Percentiles rank a stretch among this genome's conserved stretches.
Evolutionary conservation across 1,139 yeast species (phyloP).

Genomic region (Kurtzmaniella quercitrusa): DNA sequence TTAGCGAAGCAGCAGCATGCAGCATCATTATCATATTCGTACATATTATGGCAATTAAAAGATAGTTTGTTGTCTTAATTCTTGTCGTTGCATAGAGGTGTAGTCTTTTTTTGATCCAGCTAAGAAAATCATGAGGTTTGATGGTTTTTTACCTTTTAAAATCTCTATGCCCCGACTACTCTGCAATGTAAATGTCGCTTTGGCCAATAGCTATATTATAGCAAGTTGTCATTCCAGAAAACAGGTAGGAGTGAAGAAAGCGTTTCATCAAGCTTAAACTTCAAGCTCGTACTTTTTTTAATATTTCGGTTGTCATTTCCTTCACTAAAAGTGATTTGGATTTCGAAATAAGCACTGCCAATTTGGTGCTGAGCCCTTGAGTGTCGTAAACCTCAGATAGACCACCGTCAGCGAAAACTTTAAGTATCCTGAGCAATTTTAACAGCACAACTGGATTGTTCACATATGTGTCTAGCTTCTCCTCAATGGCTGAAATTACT

Average conservation of each 20-base stretch:
- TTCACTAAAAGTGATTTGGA: slow-evolving; percentile 34
- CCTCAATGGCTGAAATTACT: slow-evolving; percentile 25
- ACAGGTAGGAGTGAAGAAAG: neutral
- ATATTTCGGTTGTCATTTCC: slow-evolving; percentile 30
- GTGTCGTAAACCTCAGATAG: neutral
- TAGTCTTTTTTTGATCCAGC: no score
- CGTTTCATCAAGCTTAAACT: neutral
- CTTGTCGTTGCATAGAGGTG: no score
- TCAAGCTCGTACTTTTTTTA: slow-evolving; percentile 3
- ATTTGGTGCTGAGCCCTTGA: slow-evolving; percentile 5
- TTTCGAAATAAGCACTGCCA: slow-evolving; percentile 19
- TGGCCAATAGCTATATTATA: no score
- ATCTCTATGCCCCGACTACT: no score
- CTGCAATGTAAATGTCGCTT: no score
- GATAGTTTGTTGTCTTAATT: no score
- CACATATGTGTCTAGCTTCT: slow-evolving; percentile 22
- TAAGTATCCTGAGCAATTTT: slow-evolving; percentile 30
- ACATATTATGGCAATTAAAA: no score
- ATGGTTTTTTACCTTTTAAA: no score
- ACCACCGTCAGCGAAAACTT: slow-evolving; percentile 13
- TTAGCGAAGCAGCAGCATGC: no score
- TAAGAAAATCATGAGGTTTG: no score
- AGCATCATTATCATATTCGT: no score
- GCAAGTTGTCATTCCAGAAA: no score
- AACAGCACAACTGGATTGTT: slow-evolving; percentile 39